Evolutionary conservation across 2,329 filamentous ascomycete species (phyloP).

Genomic region (Aspergillus latus): DNA sequence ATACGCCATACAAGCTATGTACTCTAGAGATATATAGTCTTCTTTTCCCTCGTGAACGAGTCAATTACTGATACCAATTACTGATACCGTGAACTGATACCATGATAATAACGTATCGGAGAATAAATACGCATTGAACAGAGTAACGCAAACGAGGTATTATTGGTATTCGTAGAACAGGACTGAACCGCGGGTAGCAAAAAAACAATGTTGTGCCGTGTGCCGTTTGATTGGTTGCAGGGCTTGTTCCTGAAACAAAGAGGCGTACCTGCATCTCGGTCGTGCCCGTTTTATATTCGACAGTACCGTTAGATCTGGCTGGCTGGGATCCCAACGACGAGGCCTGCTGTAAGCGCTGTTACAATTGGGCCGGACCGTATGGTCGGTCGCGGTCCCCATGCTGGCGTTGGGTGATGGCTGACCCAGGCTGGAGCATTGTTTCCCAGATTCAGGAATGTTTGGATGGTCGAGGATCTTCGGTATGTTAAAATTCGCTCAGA

Average conservation of each 20-base stretch:
- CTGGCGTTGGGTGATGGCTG: not conserved
- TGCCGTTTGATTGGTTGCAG: not conserved
- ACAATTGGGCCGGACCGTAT: not conserved
- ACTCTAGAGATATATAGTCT: no score
- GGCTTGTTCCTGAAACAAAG: not conserved
- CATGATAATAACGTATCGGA: not conserved
- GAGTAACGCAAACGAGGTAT: not conserved
- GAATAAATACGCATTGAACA: not conserved
- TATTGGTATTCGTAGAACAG: not conserved
- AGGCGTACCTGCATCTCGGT: constrained; percentile 1
- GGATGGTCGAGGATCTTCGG: not conserved
- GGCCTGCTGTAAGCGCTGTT: not conserved
- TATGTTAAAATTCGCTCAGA: constrained; percentile 4
- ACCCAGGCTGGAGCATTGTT: not conserved
- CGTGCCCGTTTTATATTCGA: not conserved
- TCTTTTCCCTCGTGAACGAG: no score
- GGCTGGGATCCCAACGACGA: not conserved
- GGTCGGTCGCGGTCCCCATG: no score
- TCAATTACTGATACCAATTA: no score
- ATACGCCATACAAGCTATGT: no score
- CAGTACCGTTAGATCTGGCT: not conserved
- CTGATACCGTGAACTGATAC: no score
- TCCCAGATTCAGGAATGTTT: not conserved
- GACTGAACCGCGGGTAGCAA: not conserved
- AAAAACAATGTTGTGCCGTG: not conserved